Conservation (phyloP, 768 basidiomycete species). For the Lactifluus volemus region DNA sequence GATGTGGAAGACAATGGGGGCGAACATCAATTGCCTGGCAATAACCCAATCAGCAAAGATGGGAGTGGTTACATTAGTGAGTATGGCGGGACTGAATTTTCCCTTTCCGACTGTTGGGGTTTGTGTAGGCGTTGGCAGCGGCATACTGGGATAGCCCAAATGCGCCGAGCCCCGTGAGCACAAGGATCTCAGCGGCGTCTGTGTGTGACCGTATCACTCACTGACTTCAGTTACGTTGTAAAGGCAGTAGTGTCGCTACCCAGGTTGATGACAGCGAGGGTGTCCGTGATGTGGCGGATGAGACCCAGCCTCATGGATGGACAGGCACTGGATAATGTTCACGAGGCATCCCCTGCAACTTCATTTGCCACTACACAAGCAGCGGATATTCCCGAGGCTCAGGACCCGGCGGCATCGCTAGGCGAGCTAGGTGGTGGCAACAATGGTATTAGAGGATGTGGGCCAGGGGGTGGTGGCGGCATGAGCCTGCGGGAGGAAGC, state of each 20-base stretch:
- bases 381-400: conserved; percentile 9
- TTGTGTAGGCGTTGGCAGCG: conserved; percentile 25
- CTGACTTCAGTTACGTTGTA: conserved; percentile 51
- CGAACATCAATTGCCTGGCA: conserved; percentile 16
- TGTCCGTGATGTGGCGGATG: too few relatives aligned
- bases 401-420: conserved; percentile 3
- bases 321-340: conserved; percentile 18
- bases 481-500: too few relatives aligned
- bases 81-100: conserved; percentile 27
- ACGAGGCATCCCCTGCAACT: conserved; percentile 13
- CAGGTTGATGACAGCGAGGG: too few relatives aligned
- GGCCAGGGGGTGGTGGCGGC: too few relatives aligned
- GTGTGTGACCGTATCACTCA: conserved; percentile 40
- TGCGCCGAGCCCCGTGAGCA: conserved; percentile 17
- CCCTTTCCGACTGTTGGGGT: conserved; percentile 19
- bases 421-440: too few relatives aligned
- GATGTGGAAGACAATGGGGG: conserved; percentile 32
- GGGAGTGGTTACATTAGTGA: conserved; percentile 4
- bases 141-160: conserved; percentile 24
- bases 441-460: too few relatives aligned
- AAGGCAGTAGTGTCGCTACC: conserved; percentile 43
- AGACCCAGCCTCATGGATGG: too few relatives aligned
- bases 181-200: conserved; percentile 16
- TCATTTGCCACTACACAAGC: conserved; percentile 10
- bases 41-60: conserved; percentile 8